Evolutionary conservation across 306 rosid species (phyloP).

Genomic region (Arachis stenosperma): DNA sequence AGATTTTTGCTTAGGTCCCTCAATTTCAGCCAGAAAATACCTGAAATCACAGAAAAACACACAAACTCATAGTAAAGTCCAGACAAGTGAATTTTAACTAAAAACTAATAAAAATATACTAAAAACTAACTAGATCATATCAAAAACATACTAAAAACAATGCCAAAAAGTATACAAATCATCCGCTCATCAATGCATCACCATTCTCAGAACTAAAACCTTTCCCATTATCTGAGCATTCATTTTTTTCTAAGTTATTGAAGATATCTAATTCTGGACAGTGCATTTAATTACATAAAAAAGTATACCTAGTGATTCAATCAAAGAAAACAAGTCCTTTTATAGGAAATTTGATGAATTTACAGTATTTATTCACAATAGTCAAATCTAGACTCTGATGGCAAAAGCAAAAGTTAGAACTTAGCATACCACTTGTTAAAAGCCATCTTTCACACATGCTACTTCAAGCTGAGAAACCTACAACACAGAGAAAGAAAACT

Average conservation of each 20-base stretch:
- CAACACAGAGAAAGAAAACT: constrained; percentile 34
- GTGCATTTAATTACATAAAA: constrained; percentile 11
- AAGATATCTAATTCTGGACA: constrained; percentile 12
- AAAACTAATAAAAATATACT: too few species aligned
- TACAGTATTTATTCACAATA: neutral
- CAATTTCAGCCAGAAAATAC: too few species aligned
- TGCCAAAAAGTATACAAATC: too few species aligned
- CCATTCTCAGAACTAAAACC: constrained; percentile 34
- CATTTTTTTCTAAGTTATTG: neutral
- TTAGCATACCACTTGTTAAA: constrained; percentile 55
- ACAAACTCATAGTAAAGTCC: too few species aligned
- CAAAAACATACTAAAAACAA: too few species aligned
- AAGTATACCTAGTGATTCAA: constrained; percentile 11
- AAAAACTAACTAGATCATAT: too few species aligned
- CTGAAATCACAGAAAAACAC: too few species aligned
- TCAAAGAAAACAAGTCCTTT: neutral
- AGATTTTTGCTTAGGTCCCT: too few species aligned
- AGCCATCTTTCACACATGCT: constrained; percentile 45
- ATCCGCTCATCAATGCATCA: too few species aligned
- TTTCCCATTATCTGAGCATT: constrained; percentile 35
- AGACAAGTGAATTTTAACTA: too few species aligned
- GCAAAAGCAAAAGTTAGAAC: constrained; percentile 15
- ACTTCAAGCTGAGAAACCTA: constrained; percentile 53
- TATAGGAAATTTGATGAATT: constrained; percentile 30
- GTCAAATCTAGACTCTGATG: neutral